phyloP scores from a whole-genome alignment of 2,329 filamentous ascomycete species.

The Arthrobotrys pseudoclavata region DNA sequence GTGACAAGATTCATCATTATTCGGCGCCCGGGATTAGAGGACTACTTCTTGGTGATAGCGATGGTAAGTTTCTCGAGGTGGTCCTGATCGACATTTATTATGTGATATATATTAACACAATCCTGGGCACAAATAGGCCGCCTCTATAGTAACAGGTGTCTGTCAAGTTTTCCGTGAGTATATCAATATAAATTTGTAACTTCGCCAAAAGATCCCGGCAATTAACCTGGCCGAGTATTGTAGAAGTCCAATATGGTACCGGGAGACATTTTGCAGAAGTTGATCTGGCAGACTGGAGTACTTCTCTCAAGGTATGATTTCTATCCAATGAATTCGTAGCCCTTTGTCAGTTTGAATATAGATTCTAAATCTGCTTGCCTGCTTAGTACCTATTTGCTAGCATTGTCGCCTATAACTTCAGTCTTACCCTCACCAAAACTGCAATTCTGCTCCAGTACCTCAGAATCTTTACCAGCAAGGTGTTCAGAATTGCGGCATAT shows the following conservation, averaged over 20 bases:
- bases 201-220: background rate
- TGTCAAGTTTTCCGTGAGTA: constrained; percentile 54
- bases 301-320: constrained; percentile 41
- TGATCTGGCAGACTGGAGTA: constrained; percentile 51
- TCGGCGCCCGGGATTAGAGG: constrained; percentile 43
- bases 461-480: constrained; percentile 62
- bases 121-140: constrained; percentile 12
- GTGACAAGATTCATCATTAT: constrained; percentile 55
- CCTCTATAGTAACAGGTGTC: constrained; percentile 49
- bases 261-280: constrained; percentile 56
- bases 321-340: background rate
- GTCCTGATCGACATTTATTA: background rate
- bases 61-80: constrained; percentile 24
- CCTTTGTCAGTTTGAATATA: too few species aligned
- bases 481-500: constrained; percentile 62
- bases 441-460: constrained; percentile 64
- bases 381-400: constrained; percentile 51
- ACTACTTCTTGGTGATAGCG: constrained; percentile 50
- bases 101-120: background rate
- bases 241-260: constrained; percentile 56
- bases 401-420: constrained; percentile 55
- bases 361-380: background rate
- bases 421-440: constrained; percentile 62
- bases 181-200: background rate
- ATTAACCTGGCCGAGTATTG: background rate